Conservation (phyloP, 164 flowering plant species). For the Annona squamosa region DNA sequence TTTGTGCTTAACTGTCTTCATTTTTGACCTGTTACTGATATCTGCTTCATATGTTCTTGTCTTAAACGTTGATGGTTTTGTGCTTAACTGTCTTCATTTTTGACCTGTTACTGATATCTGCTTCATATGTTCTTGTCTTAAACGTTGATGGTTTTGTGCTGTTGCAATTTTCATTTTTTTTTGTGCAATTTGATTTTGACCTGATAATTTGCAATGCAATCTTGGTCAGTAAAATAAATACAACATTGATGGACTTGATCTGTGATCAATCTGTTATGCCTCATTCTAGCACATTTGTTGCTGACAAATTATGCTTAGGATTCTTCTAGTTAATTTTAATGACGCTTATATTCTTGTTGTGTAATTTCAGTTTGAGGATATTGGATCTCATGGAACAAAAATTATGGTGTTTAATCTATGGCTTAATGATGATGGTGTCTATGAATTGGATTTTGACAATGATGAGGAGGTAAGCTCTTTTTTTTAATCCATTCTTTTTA, state of each 20-base stretch:
- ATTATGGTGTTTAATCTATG: slow-evolving; percentile 74
- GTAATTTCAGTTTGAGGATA: slow-evolving; percentile 65
- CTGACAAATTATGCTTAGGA: background rate
- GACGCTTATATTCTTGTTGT: background rate
- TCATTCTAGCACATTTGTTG: background rate
- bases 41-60: too few relatives aligned
- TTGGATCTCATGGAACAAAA: slow-evolving; percentile 83
- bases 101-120: too few relatives aligned
- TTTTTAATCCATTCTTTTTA: slow-evolving; percentile 1
- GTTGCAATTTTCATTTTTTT: too few relatives aligned
- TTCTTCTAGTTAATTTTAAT: background rate
- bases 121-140: too few relatives aligned
- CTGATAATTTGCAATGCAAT: background rate
- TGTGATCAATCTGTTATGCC: slow-evolving; percentile 1
- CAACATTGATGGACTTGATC: background rate
- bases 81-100: too few relatives aligned
- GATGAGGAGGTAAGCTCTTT: slow-evolving; percentile 59
- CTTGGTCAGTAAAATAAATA: background rate
- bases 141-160: too few relatives aligned
- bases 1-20: too few relatives aligned
- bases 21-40: too few relatives aligned
- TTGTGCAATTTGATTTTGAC: background rate
- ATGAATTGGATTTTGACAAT: slow-evolving; percentile 78
- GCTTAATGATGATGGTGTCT: slow-evolving; percentile 90
- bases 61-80: too few relatives aligned